phyloP scores from a whole-genome alignment of 2,329 filamentous ascomycete species.

The Didymosphaeria variabile region DNA sequence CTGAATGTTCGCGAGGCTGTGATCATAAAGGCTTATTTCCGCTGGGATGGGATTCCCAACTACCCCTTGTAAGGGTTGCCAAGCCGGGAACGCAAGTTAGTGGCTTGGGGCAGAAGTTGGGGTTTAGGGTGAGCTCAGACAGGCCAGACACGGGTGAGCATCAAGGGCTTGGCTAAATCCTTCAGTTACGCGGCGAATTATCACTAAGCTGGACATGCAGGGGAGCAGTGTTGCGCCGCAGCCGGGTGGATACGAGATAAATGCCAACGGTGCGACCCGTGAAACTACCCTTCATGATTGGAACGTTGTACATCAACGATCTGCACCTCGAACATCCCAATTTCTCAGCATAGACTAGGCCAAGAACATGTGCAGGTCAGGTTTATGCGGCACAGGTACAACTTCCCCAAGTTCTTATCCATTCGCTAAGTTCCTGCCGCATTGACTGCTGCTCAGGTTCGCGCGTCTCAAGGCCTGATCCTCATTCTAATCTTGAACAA shows the following conservation, averaged over 20 bases:
- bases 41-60: neutral
- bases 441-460: neutral
- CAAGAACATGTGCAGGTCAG: too few species aligned
- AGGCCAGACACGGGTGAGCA: neutral
- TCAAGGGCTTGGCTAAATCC: neutral
- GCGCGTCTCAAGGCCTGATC: neutral
- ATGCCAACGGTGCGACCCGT: too few species aligned
- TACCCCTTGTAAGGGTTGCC: neutral
- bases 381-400: too few species aligned
- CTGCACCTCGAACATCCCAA: too few species aligned
- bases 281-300: too few species aligned
- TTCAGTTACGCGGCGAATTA: neutral
- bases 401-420: neutral
- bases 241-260: too few species aligned
- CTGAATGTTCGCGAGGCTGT: slow-evolving; percentile 3
- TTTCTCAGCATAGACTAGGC: too few species aligned
- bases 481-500: neutral
- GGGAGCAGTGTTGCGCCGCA: neutral
- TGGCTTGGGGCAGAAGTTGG: neutral
- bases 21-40: neutral
- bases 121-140: neutral
- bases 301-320: too few species aligned
- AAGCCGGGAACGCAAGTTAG: neutral
- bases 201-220: neutral
- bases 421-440: neutral